Percentiles rank a stretch among this genome's conserved stretches.
phyloP scores from a whole-genome alignment of 805 yeast species.

The Candida endomychidarum region DNA sequence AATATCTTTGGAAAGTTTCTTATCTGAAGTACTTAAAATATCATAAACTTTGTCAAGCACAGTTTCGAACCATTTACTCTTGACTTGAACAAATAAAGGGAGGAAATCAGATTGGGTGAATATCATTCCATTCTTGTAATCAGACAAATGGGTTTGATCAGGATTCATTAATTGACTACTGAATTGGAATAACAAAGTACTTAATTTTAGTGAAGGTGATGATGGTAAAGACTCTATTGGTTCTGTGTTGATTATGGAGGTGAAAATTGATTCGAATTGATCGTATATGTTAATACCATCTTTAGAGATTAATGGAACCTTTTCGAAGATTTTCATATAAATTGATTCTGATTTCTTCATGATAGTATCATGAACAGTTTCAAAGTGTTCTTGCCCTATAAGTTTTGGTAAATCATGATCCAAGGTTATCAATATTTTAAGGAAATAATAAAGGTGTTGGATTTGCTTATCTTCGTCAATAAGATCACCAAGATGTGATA shows the following conservation, averaged over 20 bases:
- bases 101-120: constrained; percentile 15
- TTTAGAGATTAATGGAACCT: not conserved
- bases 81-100: constrained; percentile 22
- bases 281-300: constrained; percentile 9
- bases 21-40: not conserved
- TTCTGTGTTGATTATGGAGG: constrained; percentile 6
- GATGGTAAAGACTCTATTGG: constrained; percentile 3
- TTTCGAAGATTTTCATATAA: not conserved
- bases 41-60: constrained; percentile 11
- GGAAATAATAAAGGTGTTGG: not conserved
- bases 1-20: not conserved
- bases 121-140: constrained; percentile 24
- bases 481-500: not conserved
- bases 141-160: constrained; percentile 2
- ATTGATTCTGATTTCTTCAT: not conserved
- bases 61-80: constrained; percentile 31
- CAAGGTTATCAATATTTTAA: constrained; percentile 3
- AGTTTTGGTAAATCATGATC: constrained; percentile 3
- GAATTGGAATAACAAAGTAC: constrained; percentile 21
- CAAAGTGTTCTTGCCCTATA: not conserved
- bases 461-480: not conserved
- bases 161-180: constrained; percentile 16
- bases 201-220: constrained; percentile 18
- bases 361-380: not conserved
- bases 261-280: constrained; percentile 15